Percentiles rank a stretch among this genome's conserved stretches.
These are phyloP conservation scores for Climacium dendroides DNA, from an alignment of 225 moss, liverwort and hornwort species.

Conservation along the genomic window DNA sequence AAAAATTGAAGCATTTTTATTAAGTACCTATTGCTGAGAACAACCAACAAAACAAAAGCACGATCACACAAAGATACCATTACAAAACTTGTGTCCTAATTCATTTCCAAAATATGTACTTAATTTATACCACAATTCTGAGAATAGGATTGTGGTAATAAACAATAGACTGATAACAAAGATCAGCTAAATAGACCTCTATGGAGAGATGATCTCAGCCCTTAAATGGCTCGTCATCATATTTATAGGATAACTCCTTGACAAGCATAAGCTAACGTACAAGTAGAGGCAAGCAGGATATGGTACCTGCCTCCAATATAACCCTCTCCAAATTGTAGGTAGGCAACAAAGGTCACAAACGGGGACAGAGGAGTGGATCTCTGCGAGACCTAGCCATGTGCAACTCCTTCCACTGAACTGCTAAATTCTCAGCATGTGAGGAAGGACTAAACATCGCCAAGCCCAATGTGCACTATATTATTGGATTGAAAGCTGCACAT, in stretches of 20 bases:
- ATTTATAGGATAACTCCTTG: not conserved
- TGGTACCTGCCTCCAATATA: conserved; percentile 7
- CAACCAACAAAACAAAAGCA: not conserved
- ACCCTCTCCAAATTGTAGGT: not conserved
- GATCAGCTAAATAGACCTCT: conserved; percentile 1
- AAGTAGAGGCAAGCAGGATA: not conserved
- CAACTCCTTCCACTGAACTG: not conserved
- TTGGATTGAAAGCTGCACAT: conserved; percentile 1
- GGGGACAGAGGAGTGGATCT: not conserved
- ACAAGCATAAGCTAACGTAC: conserved; percentile 21
- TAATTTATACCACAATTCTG: conserved; percentile 3
- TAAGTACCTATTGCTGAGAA: too few relatives aligned
- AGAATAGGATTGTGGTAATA: not conserved
- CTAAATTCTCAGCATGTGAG: conserved; percentile 4
- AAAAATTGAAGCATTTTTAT: too few relatives aligned
- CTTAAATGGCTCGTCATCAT: conserved; percentile 5
- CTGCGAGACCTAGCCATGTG: not conserved
- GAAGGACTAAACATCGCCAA: conserved; percentile 12
- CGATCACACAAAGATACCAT: not conserved
- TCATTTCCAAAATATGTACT: conserved; percentile 6
- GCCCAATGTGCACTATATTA: conserved; percentile 10
- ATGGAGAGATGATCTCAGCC: not conserved
- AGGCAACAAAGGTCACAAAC: not conserved
- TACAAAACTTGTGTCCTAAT: not conserved
- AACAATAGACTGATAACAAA: conserved; percentile 1